Percentiles rank a stretch among this genome's conserved stretches.
These are phyloP conservation scores for Pseudocercospora macadamiae DNA, from an alignment of 2,329 filamentous ascomycete genomes.

Conservation along the genomic window DNA sequence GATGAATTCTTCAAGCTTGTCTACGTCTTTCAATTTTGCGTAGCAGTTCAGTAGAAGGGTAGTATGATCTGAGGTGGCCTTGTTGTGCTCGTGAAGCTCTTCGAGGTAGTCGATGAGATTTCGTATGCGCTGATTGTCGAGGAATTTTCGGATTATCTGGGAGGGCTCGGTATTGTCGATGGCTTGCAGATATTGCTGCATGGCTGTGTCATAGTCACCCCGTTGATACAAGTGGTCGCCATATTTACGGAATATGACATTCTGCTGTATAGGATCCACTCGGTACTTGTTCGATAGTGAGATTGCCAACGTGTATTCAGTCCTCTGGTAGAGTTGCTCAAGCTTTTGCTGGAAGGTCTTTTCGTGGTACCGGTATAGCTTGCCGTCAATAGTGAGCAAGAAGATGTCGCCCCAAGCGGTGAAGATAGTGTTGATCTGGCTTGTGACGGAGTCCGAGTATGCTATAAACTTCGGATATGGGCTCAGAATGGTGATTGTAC, in stretches of 20 bases:
- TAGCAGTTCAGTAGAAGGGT: constrained; percentile 96
- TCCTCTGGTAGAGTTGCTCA: constrained; percentile 90
- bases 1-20: constrained; percentile 95
- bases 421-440: constrained; percentile 78
- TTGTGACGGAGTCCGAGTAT: constrained; percentile 82
- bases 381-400: constrained; percentile 87
- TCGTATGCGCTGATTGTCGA: constrained; percentile 96
- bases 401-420: constrained; percentile 90
- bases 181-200: constrained; percentile 95
- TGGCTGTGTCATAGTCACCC: constrained; percentile 95
- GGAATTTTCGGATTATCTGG: constrained; percentile 93
- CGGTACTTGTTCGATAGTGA: constrained; percentile 89
- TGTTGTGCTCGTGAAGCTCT: constrained; percentile 90
- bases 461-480: constrained; percentile 87
- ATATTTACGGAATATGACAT: constrained; percentile 88
- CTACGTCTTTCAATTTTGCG: constrained; percentile 94
- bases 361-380: constrained; percentile 87
- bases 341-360: constrained; percentile 88
- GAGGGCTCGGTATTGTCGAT: constrained; percentile 96
- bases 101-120: constrained; percentile 97
- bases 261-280: constrained; percentile 78
- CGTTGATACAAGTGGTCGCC: constrained; percentile 95
- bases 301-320: constrained; percentile 88
- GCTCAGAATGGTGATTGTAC: constrained; percentile 88
- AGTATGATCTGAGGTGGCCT: constrained; percentile 92